phyloP scores from a whole-genome alignment of 2,329 filamentous ascomycete species.

The Arachnomyces sp. region DNA sequence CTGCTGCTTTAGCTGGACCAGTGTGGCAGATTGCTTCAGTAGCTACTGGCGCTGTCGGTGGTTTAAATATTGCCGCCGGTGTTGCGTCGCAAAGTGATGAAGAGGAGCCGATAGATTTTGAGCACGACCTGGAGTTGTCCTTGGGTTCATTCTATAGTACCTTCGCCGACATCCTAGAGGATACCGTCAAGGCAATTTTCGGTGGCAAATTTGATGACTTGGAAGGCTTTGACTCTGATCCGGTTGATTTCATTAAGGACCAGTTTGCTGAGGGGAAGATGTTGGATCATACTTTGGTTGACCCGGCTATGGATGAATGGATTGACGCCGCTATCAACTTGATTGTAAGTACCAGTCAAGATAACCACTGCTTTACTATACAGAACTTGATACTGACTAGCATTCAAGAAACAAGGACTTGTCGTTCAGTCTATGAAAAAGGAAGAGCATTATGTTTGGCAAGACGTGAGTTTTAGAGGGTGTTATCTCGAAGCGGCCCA shows the following conservation, averaged over 20 bases:
- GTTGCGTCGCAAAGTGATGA: background rate
- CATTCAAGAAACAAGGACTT: conserved; percentile 6
- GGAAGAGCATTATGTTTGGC: conserved; percentile 1
- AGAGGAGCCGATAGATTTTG: background rate
- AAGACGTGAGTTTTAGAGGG: background rate
- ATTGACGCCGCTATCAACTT: background rate
- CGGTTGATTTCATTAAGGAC: background rate
- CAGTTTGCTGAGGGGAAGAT: conserved; percentile 1
- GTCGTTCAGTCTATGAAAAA: conserved; percentile 1
- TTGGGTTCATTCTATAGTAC: background rate
- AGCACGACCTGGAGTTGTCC: background rate
- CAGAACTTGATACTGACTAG: background rate
- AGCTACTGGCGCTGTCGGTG: conserved; percentile 1
- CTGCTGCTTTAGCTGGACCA: conserved; percentile 2
- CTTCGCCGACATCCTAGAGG: background rate
- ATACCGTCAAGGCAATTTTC: conserved; percentile 2
- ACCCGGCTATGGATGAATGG: background rate
- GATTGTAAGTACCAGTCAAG: conserved; percentile 2
- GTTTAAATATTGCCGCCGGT: conserved; percentile 4
- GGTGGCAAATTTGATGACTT: background rate
- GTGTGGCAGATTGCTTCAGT: conserved; percentile 2
- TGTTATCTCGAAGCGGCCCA: too few relatives aligned
- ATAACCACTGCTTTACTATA: too few relatives aligned
- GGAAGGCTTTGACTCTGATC: background rate
- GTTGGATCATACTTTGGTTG: background rate